phyloP scores from a whole-genome alignment of 768 basidiomycete species.

The Amanita jacksonii region DNA sequence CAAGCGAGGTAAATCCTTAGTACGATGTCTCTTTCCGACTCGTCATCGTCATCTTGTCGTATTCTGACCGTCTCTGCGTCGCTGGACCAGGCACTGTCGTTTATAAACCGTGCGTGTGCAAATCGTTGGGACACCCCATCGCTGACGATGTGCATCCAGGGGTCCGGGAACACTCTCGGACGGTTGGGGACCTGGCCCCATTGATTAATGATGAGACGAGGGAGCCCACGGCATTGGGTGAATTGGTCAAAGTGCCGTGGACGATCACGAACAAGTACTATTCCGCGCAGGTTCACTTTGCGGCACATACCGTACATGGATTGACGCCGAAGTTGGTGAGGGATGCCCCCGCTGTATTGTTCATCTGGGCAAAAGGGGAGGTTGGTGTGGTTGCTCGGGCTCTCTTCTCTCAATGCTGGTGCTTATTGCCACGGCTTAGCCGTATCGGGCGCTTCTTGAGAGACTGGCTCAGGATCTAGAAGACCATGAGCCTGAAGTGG shows the following conservation, averaged over 20 bases:
- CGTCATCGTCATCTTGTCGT: conserved; percentile 23
- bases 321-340: conserved; percentile 31
- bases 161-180: conserved; percentile 8
- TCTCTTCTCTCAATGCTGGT: background rate
- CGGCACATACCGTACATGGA: conserved; percentile 36
- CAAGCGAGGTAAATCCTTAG: too few species aligned
- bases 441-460: conserved; percentile 47
- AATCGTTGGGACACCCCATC: background rate
- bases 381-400: conserved; percentile 26
- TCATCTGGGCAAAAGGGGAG: conserved; percentile 60
- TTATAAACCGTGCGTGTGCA: conserved; percentile 21
- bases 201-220: background rate
- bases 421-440: conserved; percentile 31
- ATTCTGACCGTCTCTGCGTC: conserved; percentile 25
- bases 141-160: conserved; percentile 6
- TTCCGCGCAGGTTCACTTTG: conserved; percentile 65
- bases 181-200: conserved; percentile 4
- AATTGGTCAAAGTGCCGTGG: conserved; percentile 45
- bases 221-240: conserved; percentile 10
- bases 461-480: conserved; percentile 38
- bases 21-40: conserved; percentile 12
- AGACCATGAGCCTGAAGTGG: conserved; percentile 57
- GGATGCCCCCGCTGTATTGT: conserved; percentile 61
- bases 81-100: conserved; percentile 17
- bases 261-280: conserved; percentile 78